Percentiles rank a stretch among this genome's conserved stretches.
Conservation (phyloP, 2,329 filamentous ascomycete genomes). For the Fusarium scirpi region DNA sequence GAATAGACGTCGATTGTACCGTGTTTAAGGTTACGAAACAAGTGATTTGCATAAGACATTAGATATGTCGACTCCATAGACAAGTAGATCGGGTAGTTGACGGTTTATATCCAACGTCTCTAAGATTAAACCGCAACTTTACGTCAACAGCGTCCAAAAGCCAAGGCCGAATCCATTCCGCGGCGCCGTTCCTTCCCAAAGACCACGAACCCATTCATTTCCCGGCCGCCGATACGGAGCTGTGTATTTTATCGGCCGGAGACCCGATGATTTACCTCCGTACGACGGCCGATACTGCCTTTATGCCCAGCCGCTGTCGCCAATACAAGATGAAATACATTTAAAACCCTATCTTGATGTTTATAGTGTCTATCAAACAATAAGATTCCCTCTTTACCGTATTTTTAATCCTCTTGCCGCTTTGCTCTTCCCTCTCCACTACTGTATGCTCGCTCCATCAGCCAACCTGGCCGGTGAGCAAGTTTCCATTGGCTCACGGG, state of each 20-base stretch:
- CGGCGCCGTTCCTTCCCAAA: constrained; percentile 27
- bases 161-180: constrained; percentile 10
- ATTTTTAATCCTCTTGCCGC: constrained; percentile 11
- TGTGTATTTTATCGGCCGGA: constrained; percentile 23
- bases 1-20: background rate
- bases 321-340: background rate
- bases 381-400: background rate
- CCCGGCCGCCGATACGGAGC: constrained; percentile 36
- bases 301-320: background rate
- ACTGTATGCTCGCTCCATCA: constrained; percentile 39
- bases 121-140: background rate
- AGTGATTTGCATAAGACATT: background rate
- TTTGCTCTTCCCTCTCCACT: constrained; percentile 31
- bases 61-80: background rate
- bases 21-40: background rate
- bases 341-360: no score
- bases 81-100: background rate
- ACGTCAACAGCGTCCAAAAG: constrained; percentile 6
- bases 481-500: constrained; percentile 59
- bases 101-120: background rate
- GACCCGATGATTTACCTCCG: constrained; percentile 25
- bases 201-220: constrained; percentile 11
- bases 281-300: constrained; percentile 12
- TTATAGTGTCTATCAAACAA: background rate
- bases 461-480: constrained; percentile 54